Conservation (phyloP, 495 filamentous ascomycete species). For the Durotheca rogersii region DNA sequence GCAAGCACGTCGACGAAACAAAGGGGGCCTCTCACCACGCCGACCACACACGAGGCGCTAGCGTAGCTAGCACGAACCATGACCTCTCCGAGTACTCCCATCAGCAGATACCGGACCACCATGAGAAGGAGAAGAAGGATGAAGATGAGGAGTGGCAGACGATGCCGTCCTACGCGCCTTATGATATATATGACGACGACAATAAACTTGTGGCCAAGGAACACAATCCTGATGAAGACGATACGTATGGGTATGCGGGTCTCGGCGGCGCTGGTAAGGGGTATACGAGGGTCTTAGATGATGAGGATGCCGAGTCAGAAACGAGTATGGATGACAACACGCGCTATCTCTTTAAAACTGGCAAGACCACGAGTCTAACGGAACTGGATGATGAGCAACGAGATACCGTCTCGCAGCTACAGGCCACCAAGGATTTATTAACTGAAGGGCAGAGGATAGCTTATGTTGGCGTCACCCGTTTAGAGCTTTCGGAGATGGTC, state of each 20-base stretch:
- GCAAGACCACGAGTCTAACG: constrained; percentile 56
- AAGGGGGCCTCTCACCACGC: constrained; percentile 8
- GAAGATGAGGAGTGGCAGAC: constrained; percentile 77
- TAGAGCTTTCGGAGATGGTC: constrained; percentile 76
- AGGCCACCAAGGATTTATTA: constrained; percentile 92
- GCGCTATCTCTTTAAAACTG: constrained; percentile 84
- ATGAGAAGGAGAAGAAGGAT: constrained; percentile 48
- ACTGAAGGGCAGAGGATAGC: constrained; percentile 96
- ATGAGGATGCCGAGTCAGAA: constrained; percentile 89
- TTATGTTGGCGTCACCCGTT: constrained; percentile 84
- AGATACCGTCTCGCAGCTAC: constrained; percentile 84
- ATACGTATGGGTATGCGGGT: constrained; percentile 68
- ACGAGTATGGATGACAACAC: constrained; percentile 98
- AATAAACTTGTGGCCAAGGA: constrained; percentile 82
- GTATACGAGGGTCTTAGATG: constrained; percentile 88
- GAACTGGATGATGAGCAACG: constrained; percentile 70
- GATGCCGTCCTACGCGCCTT: constrained; percentile 90
- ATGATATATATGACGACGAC: constrained; percentile 94
- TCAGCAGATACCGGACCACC: constrained; percentile 68
- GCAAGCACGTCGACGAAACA: constrained; percentile 25
- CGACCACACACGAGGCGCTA: constrained; percentile 36
- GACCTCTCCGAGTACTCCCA: constrained; percentile 87
- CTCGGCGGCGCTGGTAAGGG: constrained; percentile 89
- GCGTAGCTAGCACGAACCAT: constrained; percentile 28
- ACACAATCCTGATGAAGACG: constrained; percentile 67